Base-by-base conservation (phyloP, 495 filamentous ascomycete species). In the Neohortaea acidophila region DNA sequence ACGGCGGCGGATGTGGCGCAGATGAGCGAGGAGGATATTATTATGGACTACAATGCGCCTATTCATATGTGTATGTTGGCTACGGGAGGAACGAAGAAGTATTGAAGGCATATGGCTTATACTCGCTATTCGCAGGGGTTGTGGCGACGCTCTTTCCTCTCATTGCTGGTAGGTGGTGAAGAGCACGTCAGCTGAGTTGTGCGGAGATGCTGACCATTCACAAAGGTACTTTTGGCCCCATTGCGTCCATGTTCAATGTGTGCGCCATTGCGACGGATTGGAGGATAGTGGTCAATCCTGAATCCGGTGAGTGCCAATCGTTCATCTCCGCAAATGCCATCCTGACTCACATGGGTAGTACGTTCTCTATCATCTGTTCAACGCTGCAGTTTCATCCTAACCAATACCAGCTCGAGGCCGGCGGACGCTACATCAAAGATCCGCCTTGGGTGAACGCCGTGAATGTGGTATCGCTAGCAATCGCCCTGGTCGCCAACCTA, bases 171-270 rank as follows among this genome's bases (percentile, higher is more conserved):
- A n/a, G n/a, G n/a, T n/a, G n/a, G n/a, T n/a, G n/a, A n/a, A n/a
- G n/a, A n/a, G n/a, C n/a, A n/a, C n/a, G n/a, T n/a, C n/a, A n/a
- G n/a, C n/a, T n/a, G n/a, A n/a, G n/a, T n/a, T n/a, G n/a, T n/a
- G n/a, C n/a, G n/a, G n/a, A n/a, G n/a, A n/a, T n/a, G n/a, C n/a
- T n/a, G n/a, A n/a, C n/a, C n/a, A n/a, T n/a, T n/a, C n/a, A n/a
- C n/a, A n/a, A n/a, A n/a, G n/a, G 78, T 25, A 85, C 81, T 0
- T 75, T 92, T 37, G 84, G 84, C 1, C 84, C 84, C 1, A 79
- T 87, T 43, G 83, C 82, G 10, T 73, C 63, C 64, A 73, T 79
- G 12, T 82, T 91, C 66, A 80, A 69, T 54, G 73, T 92, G 23
- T 81, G 79, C 53, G 75, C 79, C 21, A 59, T 92, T 21, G 72